Base-by-base conservation (phyloP, 2,329 filamentous ascomycete species). In the Magnaporthiopsis poae region DNA sequence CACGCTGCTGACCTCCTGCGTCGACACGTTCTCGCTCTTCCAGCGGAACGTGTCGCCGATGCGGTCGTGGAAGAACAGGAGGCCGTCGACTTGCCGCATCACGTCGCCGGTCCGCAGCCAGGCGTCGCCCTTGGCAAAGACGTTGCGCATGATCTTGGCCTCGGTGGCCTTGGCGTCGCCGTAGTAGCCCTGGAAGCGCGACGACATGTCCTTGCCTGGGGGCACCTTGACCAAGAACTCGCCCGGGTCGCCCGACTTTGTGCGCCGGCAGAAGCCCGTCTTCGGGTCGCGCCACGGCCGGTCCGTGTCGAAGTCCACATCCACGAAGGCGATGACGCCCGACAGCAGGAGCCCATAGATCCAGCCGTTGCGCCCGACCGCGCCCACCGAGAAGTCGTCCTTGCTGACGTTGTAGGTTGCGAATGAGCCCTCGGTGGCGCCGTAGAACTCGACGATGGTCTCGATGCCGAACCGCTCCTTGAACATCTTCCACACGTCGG, bases 31-130 rank as follows among this genome's bases (percentile, higher is more conserved):
- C 76, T 94, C 90, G 64, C 87, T 88, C 79, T 95, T 91, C 89
- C 89, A 92, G 63, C 89, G 85, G 78, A 89, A 92, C 0, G 89
- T 91, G 73, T 92, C 89, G 66, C 89, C 89, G 68, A 92, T 88
- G 63, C 89, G 87, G 77, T 96, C 92, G 67, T 88, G 86, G 78
- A 96, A 96, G 79, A 84, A 95, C 74, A 88, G 84, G 2, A 88
- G 81, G 5, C 91, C 91, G 67, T 95, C 87, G 0, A 69, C 67
- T 69, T 92, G 85, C n/a, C 87, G 82, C 39, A 95, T 78, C 25
- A 95, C 82, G 72, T 96, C 92, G n/a, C 92, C 92, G 0, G 90
- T 89, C 31, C 91, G 86, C 80, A 92, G 96, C 81, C 87, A 96
- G 0, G 86, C 88, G 72, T 96, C 92, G 18, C 90, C 91, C 72